Evolutionary conservation across 2,329 filamentous ascomycete species (phyloP).

Genomic region (Curvularia spicifera): DNA sequence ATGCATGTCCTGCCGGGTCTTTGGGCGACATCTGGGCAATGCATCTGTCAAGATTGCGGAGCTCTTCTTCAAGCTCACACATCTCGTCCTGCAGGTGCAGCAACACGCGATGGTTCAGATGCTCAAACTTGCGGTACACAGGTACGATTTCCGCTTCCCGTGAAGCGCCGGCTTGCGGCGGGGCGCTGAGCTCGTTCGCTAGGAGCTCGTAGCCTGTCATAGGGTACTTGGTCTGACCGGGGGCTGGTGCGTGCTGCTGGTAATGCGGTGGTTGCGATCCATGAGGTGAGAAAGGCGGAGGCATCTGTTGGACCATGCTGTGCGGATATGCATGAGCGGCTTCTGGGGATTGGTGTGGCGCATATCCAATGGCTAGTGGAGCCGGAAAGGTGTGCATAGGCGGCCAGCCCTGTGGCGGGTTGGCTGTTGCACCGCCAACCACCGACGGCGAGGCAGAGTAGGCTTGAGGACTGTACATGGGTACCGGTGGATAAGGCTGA

Average conservation of each 20-base stretch:
- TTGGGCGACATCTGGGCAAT: constrained; percentile 53
- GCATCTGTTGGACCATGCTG: constrained; percentile 21
- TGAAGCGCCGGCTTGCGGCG: constrained; percentile 20
- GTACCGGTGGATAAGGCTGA: constrained; percentile 31
- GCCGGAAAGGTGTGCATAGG: constrained; percentile 32
- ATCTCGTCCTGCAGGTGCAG: constrained; percentile 88
- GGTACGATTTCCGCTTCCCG: constrained; percentile 53
- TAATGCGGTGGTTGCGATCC: constrained; percentile 32
- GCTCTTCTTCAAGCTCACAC: constrained; percentile 77
- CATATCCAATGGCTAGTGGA: constrained; percentile 35
- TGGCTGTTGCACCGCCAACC: constrained; percentile 27
- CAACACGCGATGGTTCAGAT: constrained; percentile 80
- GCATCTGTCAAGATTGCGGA: constrained; percentile 71
- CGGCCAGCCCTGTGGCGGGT: constrained; percentile 31
- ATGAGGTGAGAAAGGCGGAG: constrained; percentile 30
- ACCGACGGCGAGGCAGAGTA: constrained; percentile 36
- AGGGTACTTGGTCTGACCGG: constrained; percentile 37
- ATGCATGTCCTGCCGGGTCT: constrained; percentile 35
- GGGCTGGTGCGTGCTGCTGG: constrained; percentile 28
- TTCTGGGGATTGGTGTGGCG: constrained; percentile 32
- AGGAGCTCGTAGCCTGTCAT: constrained; percentile 49
- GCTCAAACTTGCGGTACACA: constrained; percentile 82
- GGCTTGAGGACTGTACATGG: constrained; percentile 37
- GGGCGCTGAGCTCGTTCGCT: constrained; percentile 45
- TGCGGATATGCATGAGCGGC: constrained; percentile 30